Evolutionary conservation across 2,329 filamentous ascomycete genomes (phyloP), one percentile per base, ranked within the genome.

Genomic region (Emmonsia crescens): DNA sequence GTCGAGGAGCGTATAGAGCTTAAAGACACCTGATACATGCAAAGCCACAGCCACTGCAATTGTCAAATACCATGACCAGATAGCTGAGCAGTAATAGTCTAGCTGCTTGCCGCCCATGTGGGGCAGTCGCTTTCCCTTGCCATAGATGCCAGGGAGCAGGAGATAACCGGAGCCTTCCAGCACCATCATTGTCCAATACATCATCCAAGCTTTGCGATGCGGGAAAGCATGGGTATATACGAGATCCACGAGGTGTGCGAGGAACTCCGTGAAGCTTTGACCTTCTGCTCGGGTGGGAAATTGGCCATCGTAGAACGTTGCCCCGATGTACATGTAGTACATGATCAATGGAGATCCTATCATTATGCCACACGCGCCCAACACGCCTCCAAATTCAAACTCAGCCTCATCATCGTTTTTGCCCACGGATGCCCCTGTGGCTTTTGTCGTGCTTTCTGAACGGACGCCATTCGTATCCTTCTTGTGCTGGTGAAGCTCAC

Each of bases 291-390:
- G 89, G 46, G 78, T 77, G n/a, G 94, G 94, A 59, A 95, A 80
- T 66, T 89, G 86, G 68, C 93, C 92, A 72, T 90, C 80, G 77
- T 96, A 99, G 78, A 92, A 96, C 57, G 86, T 92, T 38, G 92
- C 89, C 57, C 93, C 93, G 74, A 96, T 86, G 91, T 91, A 97
- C 92, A 97, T 96, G 78, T 96, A 97, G 83, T 90, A 96, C 93
- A 97, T 97, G 69, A 99, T 82, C 48, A 87, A 65, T 14, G 94
- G 93, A 76, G 97, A 99, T 56, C 88, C 85, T 64, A 91, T 82
- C 90, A 97, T 97, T 83, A 96, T 90, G 67, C 83, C 79, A 16
- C 82, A 77, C 49, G 91, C 88, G 60, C 93, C 93, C n/a, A 82
- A 72, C 1, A 89, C 86, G 63, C 93, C 94, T 66, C 92, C 92